Percentiles rank a stretch among this genome's conserved stretches.
Conservation (phyloP, 257 asterid species). For the Gardenia jasminoides region DNA sequence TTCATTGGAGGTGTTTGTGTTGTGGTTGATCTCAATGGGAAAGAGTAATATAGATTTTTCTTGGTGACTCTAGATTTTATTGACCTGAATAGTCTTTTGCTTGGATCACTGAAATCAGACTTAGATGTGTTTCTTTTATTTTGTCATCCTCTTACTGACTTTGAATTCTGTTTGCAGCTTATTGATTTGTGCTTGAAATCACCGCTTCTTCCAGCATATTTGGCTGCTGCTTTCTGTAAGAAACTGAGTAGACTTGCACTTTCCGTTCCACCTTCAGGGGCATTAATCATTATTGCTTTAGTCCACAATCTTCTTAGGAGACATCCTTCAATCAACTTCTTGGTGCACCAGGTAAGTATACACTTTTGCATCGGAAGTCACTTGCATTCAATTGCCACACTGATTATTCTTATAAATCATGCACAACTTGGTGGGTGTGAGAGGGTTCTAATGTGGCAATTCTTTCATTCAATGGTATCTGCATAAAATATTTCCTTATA, state of each 20-base stretch:
- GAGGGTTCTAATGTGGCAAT: neutral
- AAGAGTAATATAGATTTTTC: neutral
- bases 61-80: neutral
- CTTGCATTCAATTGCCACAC: neutral
- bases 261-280: slow-evolving; percentile 81
- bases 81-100: neutral
- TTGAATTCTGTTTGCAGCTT: slow-evolving; percentile 52
- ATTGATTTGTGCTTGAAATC: slow-evolving; percentile 93
- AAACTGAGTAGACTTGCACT: slow-evolving; percentile 84
- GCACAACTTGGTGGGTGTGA: neutral
- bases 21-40: neutral
- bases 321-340: slow-evolving; percentile 86
- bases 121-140: neutral
- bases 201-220: slow-evolving; percentile 92
- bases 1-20: neutral
- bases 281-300: slow-evolving; percentile 69
- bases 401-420: neutral
- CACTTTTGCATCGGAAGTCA: neutral
- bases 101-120: neutral
- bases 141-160: neutral
- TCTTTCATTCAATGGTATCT: neutral
- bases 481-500: neutral
- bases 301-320: slow-evolving; percentile 91
- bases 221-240: slow-evolving; percentile 93
- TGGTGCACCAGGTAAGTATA: slow-evolving; percentile 73